phyloP scores from a whole-genome alignment of 116 monocot genomes.

The Dioscorea cayenensis region DNA sequence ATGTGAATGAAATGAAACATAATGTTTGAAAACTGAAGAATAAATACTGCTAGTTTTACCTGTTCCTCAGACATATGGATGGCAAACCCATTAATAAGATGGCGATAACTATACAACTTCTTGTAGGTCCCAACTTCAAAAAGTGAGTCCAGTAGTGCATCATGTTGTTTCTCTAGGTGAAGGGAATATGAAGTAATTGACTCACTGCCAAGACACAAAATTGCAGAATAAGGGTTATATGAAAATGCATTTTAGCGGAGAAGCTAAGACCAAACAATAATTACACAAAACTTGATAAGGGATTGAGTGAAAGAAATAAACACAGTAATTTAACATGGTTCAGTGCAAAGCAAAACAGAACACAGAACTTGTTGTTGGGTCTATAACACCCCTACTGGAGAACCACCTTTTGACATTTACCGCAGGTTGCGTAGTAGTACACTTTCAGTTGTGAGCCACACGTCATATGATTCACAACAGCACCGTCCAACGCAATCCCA shows the following conservation, averaged over 20 bases:
- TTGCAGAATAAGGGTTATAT: background rate
- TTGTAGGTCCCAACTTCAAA: constrained; percentile 57
- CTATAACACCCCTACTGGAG: too few relatives aligned
- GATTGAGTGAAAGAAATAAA: too few relatives aligned
- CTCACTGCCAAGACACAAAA: constrained; percentile 38
- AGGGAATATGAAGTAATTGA: constrained; percentile 67
- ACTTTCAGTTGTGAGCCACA: too few relatives aligned
- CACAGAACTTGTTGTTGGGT: too few relatives aligned
- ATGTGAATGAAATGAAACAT: background rate
- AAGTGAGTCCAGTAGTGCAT: constrained; percentile 57
- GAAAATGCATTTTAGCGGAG: background rate
- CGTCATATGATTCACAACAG: too few relatives aligned
- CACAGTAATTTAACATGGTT: too few relatives aligned
- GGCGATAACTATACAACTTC: constrained; percentile 77
- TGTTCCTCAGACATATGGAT: constrained; percentile 39
- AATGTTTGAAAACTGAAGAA: background rate
- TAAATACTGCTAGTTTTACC: background rate
- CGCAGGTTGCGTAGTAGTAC: too few relatives aligned
- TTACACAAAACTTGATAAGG: too few relatives aligned
- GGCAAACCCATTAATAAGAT: constrained; percentile 75
- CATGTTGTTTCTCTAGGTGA: constrained; percentile 77
- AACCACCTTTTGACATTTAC: too few relatives aligned
- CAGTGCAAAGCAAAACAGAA: too few relatives aligned
- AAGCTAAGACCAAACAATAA: background rate
- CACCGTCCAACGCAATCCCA: too few relatives aligned